Base-by-base conservation (phyloP, 371 early-diverging fungal genomes). In the Funneliformis caledonium region DNA sequence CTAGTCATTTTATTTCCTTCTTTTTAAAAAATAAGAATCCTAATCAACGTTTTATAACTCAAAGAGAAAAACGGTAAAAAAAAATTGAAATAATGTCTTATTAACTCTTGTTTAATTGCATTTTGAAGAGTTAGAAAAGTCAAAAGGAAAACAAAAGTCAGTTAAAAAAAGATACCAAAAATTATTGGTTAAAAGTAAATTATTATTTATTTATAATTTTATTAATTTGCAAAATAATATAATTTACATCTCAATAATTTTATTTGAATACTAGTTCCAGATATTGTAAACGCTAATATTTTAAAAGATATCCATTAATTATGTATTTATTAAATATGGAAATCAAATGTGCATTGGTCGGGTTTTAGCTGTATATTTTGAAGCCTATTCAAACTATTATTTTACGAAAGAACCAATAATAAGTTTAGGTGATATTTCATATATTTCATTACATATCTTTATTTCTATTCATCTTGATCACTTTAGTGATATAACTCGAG, bases 381-480 rank as follows among this genome's bases (percentile, higher is more conserved):
- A 68, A 43, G 43, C 14, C 37, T 68, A 68, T 68, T 9, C 12
- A 12, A 26, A 68, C 10, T 16, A 68, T 37, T 68, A 16, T 19
- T 68, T 37, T 43, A 68, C 42, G 0, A 6, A 68, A 0, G 16
- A 68, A 19, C 1, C 16, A 42, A 43, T 68, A 42, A 68, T 16
- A 68, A 43, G 16, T 12, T 68, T 68, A 1, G 68, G 14, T 43
- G 11, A 68, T 68, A 11, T 68, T 37, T 68, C 43, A 11, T 68
- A 68, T 68, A 68, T 68, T 16, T 68, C 11, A 37, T 68, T 68
- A 12, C 68, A 68, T 68, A 16, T 42, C 42, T 68, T 42, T 43
- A 68, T 68, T 14, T 2, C 42, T 37, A 68, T 68, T 43, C 37
- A 68, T 43, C 68, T 11, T 37, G n/a, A 50, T 50, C 50, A 43